A percentile compares a stretch with the other conserved stretches of the same genome.
phyloP scores from a whole-genome alignment of 2,329 filamentous ascomycete genomes.

The Colletotrichum paranaense region DNA sequence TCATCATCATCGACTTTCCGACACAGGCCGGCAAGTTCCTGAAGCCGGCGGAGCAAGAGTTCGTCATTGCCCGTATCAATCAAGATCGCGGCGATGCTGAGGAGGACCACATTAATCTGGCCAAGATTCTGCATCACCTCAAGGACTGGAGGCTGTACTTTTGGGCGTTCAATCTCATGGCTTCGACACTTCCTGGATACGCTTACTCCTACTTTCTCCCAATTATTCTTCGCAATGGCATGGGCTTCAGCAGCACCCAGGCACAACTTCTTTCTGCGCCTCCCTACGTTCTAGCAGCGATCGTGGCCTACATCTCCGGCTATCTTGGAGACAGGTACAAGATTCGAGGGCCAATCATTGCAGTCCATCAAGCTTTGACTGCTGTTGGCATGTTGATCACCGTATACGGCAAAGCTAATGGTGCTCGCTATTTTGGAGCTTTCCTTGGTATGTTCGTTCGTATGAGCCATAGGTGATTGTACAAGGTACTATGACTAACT shows the following conservation, averaged over 20 bases:
- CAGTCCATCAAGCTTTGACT: neutral
- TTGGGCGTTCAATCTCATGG: slow-evolving; percentile 47
- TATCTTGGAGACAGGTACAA: neutral
- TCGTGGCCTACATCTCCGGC: neutral
- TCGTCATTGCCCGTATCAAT: neutral
- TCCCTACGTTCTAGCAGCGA: neutral
- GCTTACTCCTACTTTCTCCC: slow-evolving; percentile 22
- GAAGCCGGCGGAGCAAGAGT: neutral
- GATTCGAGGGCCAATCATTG: neutral
- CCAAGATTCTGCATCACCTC: slow-evolving; percentile 42
- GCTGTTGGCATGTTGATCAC: neutral
- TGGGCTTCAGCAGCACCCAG: neutral
- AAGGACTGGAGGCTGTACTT: slow-evolving; percentile 49
- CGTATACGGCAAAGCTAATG: neutral
- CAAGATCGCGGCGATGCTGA: slow-evolving; percentile 30
- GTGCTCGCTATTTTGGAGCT: neutral
- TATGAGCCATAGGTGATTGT: neutral
- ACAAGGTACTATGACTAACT: neutral
- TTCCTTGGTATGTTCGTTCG: neutral
- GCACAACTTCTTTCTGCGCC: neutral
- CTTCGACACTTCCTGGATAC: slow-evolving; percentile 45
- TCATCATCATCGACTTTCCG: neutral
- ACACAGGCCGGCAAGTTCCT: neutral
- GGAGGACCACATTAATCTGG: slow-evolving; percentile 40
- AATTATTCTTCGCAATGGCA: neutral